These are phyloP conservation scores for Sugiyamaella japonica DNA, from an alignment of 1,139 yeast species.

Conservation along the genomic window DNA sequence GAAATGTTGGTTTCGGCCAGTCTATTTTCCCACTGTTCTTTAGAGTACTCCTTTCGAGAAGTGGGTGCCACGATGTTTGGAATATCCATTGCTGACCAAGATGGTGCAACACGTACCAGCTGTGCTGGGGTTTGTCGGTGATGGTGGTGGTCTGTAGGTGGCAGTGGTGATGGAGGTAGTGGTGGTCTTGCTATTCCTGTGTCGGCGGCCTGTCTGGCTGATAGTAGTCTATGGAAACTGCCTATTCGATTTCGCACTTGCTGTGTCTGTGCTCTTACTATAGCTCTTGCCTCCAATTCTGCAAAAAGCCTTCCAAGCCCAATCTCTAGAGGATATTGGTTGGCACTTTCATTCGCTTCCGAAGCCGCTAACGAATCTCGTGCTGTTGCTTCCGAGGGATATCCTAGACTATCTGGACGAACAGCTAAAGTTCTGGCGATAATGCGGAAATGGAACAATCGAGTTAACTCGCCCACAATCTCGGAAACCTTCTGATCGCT, in stretches of 20 bases:
- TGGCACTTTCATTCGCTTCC: neutral
- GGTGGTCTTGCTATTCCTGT: no score
- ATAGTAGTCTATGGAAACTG: neutral
- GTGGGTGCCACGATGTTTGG: constrained; percentile 9
- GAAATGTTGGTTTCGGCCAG: constrained; percentile 30
- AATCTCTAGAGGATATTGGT: neutral
- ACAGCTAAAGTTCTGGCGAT: neutral
- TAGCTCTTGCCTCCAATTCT: constrained; percentile 5
- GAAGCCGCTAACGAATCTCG: neutral
- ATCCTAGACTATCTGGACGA: neutral
- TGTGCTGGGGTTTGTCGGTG: no score
- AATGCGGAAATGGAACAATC: constrained; percentile 9
- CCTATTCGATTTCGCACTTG: neutral
- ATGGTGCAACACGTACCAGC: neutral
- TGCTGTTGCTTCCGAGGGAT: neutral
- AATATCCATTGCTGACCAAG: constrained; percentile 14
- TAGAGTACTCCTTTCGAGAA: constrained; percentile 23
- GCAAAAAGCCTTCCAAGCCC: constrained; percentile 4
- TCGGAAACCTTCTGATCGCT: constrained; percentile 2
- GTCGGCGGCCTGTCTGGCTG: no score
- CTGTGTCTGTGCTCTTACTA: neutral
- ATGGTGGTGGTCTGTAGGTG: no score
- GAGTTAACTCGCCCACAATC: constrained; percentile 5
- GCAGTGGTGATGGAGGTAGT: no score
- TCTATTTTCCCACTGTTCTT: constrained; percentile 35